Base-by-base conservation (phyloP, 768 basidiomycete species). In the Suillus bovinus region DNA sequence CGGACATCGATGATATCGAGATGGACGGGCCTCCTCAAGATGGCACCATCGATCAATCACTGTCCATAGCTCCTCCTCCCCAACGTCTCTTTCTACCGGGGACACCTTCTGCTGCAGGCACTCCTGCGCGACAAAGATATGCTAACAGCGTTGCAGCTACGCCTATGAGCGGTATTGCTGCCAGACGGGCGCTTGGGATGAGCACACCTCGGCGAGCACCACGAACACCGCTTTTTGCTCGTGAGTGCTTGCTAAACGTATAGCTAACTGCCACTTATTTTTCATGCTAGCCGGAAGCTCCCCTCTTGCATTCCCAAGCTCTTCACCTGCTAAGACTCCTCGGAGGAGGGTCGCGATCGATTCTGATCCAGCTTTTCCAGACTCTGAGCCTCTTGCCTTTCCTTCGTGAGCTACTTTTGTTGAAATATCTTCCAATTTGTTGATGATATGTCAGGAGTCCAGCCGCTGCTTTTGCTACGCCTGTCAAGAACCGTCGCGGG, bases 401-500 rank as follows among this genome's bases (percentile, higher is more conserved):
- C 89, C 89, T 41, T 84, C 87, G 86, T 89, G 68, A 63, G 85
- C 76, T 36, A 7, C 16, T 44, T 29, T 34, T 36, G 53, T 16
- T 20, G 29, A 42, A 9, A 44, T 42, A 1, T 41, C 62, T 61
- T 1, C 20, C 39, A 4, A 14, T 27, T 36, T 42, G 6, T 56
- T 55, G 41, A 54, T 8, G 1, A 14, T 10, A 42, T 20, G 41
- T 49, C 66, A 87, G 86, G 74, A 86, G 82, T 66, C 87, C 86
- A 17, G 71, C 77, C 5, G 70, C 72, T 34, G 74, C 73, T 42
- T 33, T 56, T 68, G 80, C 81, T 9, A 91, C 91, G 0, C 91
- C 86, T 24, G 76, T 86, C 16, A 86, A 82, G 70, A 90, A 90
- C 67, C 82, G 87, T 38, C 85, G 95, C 39, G 94, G 95, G 4